Evolutionary conservation across 352 stramenopile species (phyloP).

Genomic region (Halophytophthora batemanensis): DNA sequence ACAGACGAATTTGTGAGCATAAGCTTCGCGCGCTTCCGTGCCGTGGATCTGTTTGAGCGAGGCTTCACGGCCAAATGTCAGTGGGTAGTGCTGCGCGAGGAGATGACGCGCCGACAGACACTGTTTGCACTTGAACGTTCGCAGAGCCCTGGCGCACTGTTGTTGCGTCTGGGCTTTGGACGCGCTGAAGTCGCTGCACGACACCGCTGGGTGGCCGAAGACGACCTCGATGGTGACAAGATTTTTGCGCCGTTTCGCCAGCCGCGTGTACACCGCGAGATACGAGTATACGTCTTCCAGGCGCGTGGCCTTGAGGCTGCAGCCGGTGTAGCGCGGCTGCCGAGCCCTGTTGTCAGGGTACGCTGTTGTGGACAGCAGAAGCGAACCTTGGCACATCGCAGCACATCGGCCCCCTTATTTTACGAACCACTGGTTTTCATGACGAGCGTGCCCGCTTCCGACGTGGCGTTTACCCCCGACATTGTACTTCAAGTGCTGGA

Average conservation of each 20-base stretch:
- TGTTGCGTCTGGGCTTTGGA: constrained; percentile 64
- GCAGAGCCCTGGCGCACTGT: constrained; percentile 45
- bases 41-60: constrained; percentile 35
- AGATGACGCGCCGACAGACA: constrained; percentile 55
- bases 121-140: constrained; percentile 47
- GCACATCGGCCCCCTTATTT: constrained; percentile 73
- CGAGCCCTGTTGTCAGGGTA: constrained; percentile 80
- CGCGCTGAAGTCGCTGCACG: constrained; percentile 62
- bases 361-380: constrained; percentile 62
- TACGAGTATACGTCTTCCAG: constrained; percentile 87
- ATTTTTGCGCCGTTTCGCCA: constrained; percentile 50
- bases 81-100: constrained; percentile 62
- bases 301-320: constrained; percentile 53
- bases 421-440: constrained; percentile 79
- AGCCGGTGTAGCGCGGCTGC: constrained; percentile 37
- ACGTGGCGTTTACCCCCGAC: constrained; percentile 60
- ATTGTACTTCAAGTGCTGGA: constrained; percentile 76
- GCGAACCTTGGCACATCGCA: constrained; percentile 40
- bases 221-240: constrained; percentile 15
- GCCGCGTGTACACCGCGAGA: constrained; percentile 47
- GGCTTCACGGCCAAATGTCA: constrained; percentile 43
- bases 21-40: constrained; percentile 44
- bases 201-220: constrained; percentile 37
- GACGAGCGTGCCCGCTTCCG: constrained; percentile 36
- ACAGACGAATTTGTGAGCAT: constrained; percentile 62